These are phyloP conservation scores for Podaxis sp. DNA, from an alignment of 768 basidiomycete genomes.

Conservation along the genomic window DNA sequence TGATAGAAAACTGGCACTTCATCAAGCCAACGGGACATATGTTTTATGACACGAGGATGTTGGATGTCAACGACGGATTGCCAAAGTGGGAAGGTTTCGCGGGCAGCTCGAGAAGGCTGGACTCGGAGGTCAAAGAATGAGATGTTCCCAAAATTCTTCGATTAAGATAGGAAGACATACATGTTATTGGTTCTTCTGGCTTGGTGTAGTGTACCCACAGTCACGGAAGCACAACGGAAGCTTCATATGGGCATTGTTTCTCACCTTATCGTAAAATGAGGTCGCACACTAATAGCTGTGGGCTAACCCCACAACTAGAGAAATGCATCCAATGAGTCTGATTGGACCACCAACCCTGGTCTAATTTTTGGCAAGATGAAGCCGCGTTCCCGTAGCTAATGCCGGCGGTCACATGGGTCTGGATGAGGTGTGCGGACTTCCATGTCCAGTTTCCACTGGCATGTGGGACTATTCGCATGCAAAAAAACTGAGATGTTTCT, in stretches of 20 bases:
- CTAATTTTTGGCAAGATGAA: not conserved
- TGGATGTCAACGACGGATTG: slow-evolving; percentile 54
- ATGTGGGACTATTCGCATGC: not conserved
- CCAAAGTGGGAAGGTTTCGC: slow-evolving; percentile 68
- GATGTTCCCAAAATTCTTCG: not conserved
- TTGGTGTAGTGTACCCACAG: not conserved
- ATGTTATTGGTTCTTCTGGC: too few species aligned
- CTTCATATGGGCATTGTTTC: not conserved
- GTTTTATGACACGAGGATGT: slow-evolving; percentile 62
- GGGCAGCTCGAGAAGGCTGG: slow-evolving; percentile 30
- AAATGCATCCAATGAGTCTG: not conserved
- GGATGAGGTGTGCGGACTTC: not conserved
- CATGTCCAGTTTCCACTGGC: not conserved
- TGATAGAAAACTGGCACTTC: slow-evolving; percentile 46
- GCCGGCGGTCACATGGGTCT: not conserved
- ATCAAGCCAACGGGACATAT: slow-evolving; percentile 64
- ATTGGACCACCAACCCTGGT: not conserved
- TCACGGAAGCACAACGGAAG: not conserved
- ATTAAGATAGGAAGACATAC: too few species aligned
- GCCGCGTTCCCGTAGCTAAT: not conserved
- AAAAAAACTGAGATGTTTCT: not conserved
- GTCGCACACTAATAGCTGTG: not conserved
- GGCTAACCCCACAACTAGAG: not conserved
- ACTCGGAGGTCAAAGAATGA: not conserved
- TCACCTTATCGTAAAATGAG: not conserved